Evolutionary conservation across 176 grass and related monocot genomes (phyloP), one percentile per base, ranked within the genome.

Genomic region (Thinopyrum elongatum): DNA sequence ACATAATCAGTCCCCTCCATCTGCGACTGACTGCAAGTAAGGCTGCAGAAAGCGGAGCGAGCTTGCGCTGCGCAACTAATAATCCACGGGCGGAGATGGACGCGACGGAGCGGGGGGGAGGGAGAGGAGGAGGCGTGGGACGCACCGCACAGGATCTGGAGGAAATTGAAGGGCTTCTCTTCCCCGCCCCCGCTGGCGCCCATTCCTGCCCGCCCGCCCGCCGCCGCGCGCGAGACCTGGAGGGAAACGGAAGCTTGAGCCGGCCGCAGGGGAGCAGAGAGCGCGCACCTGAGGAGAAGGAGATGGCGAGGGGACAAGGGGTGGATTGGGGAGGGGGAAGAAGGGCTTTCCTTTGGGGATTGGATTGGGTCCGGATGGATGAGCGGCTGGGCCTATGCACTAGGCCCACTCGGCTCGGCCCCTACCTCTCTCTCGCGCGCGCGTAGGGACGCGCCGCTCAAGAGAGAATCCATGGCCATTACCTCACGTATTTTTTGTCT

Each of bases 111-210:
- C 3, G 30, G 30, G 30, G 34, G 34, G 7, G 34, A 35, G 55
- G 8, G 7, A 2, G 55, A 1, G 17, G 53, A 14, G 25, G 62
- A 16, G 27, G 28, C 0, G 33, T 34, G 2, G 12, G 41, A 84
- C 82, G 39, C 49, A 91, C 90, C 90, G 3, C 65, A 85, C 21
- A 92, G 44, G 73, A 86, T 47, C 35, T 86, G 86, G n/a, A 92
- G 15, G 79, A 91, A 91, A 81, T 91, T 82, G 65, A 91, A 85
- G 3, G 86, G 74, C 44, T 83, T 89, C 36, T 92, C 90, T 2
- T 88, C 73, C 19, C 66, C 84, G 25, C n/a, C 79, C 26, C 57
- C 35, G 25, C 12, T 60, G 44, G 34, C 59, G 8, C 79, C 90
- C 90, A 92, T 92, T 46, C 4, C 76, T 75, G 17, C 21, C 22